Percentiles rank a stretch among this genome's conserved stretches.
Evolutionary conservation across 148 eudicot species (phyloP).

Genomic region (Beta vulgaris): DNA sequence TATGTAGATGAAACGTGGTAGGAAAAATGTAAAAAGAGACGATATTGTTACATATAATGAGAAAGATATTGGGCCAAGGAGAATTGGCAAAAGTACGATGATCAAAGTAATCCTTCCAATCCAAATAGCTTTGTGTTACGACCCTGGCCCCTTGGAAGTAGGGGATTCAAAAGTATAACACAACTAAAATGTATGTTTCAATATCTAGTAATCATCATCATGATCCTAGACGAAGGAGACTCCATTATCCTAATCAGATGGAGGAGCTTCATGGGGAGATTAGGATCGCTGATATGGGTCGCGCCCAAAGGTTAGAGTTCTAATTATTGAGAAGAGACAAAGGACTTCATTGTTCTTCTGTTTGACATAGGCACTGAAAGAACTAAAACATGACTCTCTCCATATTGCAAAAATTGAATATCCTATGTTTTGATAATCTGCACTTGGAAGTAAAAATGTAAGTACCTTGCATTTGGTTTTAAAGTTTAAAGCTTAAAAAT

Average conservation of each 20-base stretch:
- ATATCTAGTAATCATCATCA: no score
- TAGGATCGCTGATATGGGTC: no score
- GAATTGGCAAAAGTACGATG: background rate
- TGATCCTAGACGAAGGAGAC: background rate
- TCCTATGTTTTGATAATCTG: background rate
- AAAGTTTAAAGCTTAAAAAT: no score
- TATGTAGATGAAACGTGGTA: no score
- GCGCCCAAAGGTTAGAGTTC: no score
- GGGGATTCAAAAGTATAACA: no score
- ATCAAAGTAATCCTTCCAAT: background rate
- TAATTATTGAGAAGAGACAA: background rate
- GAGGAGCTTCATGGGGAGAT: background rate
- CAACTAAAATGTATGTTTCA: no score
- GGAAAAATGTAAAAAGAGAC: no score
- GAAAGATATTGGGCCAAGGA: background rate
- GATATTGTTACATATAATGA: no score
- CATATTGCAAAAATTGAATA: background rate
- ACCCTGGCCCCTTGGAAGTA: no score
- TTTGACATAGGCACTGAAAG: background rate
- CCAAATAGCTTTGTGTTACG: no score
- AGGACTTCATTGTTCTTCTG: background rate
- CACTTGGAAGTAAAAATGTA: background rate
- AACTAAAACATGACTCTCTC: no score
- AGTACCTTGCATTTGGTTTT: background rate
- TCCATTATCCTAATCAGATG: background rate